Base-by-base conservation (phyloP, 2,329 filamentous ascomycete species). In the Aspergillus neoniger region DNA sequence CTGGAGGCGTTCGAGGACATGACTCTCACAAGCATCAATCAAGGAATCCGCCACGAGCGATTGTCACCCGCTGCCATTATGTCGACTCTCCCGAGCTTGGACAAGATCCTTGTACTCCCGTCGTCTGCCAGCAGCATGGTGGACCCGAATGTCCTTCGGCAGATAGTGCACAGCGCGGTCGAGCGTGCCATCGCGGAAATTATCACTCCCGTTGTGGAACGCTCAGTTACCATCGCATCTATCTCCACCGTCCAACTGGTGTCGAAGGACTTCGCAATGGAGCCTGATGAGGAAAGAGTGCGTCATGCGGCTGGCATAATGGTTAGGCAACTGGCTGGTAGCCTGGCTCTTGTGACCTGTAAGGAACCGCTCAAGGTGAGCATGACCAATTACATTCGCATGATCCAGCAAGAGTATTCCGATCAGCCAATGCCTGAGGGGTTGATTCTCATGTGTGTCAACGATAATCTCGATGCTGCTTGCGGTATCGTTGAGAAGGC, bases 381-480 rank as follows among this genome's bases (percentile, higher is more conserved):
- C 78, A 96, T 99, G 77, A 96, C 91, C 57, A 99, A 98, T 77
- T 96, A 98, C 73, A 92, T 99, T 75, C 90, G 95, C n/a, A 84
- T 96, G 39, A 88, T 91, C 57, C 90, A 91, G 56, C 81, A 84
- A 59, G 84, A 85, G 54, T 79, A 86, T 43, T 83, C 83, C 2
- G 84, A 87, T 56, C 86, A 89, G 68, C 91, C 91, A 15, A 84
- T 99, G 63, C 92, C 95, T 0, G 95, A 99, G 78, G 95, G 95
- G 6, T 91, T 95, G 32, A 95, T 99, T 63, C 86, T 98, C 59
- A 97, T 99, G 91, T 98, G 96, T 76, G 94, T 99, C 63, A 99
- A 98, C 75, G 94, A 96, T 66, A 99, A 99, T 74, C 84, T 99
- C 30, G 95, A 99, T 68, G 85, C 92, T 43, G 94, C 96, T 50